Evolutionary conservation across 2,329 filamentous ascomycete genomes (phyloP).

Genomic region (Colletotrichum sp.): DNA sequence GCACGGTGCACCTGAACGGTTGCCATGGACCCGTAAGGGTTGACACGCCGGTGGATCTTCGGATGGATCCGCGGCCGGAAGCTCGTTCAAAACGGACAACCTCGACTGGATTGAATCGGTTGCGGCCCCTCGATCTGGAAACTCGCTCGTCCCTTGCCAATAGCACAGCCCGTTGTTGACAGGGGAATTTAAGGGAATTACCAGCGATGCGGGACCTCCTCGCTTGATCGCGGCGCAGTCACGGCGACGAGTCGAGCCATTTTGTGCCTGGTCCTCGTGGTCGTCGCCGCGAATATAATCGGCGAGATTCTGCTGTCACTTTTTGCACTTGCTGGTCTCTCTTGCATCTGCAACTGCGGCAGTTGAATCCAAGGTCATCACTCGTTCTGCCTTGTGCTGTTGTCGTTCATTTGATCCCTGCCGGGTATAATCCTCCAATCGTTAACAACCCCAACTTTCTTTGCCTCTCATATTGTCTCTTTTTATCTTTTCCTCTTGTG

Average conservation of each 20-base stretch:
- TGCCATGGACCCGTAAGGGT: not conserved
- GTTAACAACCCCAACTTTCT: not conserved
- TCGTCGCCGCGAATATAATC: not conserved
- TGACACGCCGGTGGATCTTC: not conserved
- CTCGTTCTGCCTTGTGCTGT: conserved; percentile 14
- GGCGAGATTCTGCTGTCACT: not conserved
- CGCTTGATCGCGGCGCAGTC: not conserved
- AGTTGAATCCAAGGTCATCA: conserved; percentile 9
- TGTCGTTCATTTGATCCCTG: not conserved
- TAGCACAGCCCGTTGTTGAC: not conserved
- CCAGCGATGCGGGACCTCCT: not conserved
- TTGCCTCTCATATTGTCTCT: not conserved
- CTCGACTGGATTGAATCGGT: not conserved
- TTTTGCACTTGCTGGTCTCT: not conserved
- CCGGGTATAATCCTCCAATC: not conserved
- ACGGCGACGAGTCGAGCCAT: not conserved
- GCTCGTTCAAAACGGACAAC: not conserved
- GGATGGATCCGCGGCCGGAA: not conserved
- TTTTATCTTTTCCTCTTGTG: not conserved
- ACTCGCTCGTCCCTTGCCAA: not conserved
- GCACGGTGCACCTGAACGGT: not conserved
- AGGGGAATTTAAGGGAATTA: not conserved
- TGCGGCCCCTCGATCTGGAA: conserved; percentile 4
- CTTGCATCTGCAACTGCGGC: not conserved
- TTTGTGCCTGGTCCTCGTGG: not conserved